Base-by-base conservation (phyloP, 805 yeast species). In the Saccharomyces cerevisiae region DNA sequence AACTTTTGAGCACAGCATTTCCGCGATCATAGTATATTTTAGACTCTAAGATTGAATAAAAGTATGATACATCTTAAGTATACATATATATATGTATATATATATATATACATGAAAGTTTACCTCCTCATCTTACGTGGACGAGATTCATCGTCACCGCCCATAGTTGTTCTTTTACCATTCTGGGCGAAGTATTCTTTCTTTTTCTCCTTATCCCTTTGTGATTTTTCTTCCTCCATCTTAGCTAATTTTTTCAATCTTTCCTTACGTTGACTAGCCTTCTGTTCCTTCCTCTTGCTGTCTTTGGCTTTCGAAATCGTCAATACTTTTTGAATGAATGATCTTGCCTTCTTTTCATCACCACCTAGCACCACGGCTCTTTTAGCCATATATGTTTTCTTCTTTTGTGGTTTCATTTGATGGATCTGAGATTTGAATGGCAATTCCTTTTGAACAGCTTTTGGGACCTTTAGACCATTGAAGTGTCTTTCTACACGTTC, bases 371-470 rank as follows among this genome's bases (percentile, higher is more conserved):
- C 94, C 52, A 94, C 97, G 1, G 99, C 99, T 66, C 99, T 83
- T 76, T 90, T 94, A 54, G 78, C 80, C 81, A 86, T 69, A 67
- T 92, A 94, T 0, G 96, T 84, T 65, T 81, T 78, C 71, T 86
- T 85, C 76, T 80, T 83, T 71, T 87, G 94, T 28, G 96, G 95
- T 70, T 85, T 87, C 94, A 89, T 87, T 63, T 82, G 81, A 60
- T 84, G 87, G 49, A 91, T 81, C 76, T 94, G 98, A 11, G 97
- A 89, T 66, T 86, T 87, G 77, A 88, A 94, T 41, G 99, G 99
- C 59, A 94, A 76, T 41, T 83, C 82, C 30, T 83, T 75, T 69
- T 84, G 89, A 55, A 94, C 71, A 9, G 87, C 69, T 64, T 79
- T 87, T 30, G 99, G 98, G 57, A 94, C 95, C 65, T 80, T 83